Conservation (phyloP, 148 eudicot genomes). For the Heliosperma pusillum region DNA sequence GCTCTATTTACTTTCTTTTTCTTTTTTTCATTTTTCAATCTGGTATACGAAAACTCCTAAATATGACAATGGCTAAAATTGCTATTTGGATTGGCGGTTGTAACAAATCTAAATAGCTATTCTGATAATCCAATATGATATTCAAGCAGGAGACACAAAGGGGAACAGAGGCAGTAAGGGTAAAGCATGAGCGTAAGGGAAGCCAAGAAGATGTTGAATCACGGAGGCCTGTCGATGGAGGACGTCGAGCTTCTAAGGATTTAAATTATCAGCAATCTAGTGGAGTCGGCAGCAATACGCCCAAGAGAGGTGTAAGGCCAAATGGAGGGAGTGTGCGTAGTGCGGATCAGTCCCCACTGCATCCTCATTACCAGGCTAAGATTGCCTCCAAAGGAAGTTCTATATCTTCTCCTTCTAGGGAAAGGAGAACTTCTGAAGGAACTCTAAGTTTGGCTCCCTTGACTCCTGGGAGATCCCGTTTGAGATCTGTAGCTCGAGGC, state of each 20-base stretch:
- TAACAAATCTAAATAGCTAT: slow-evolving; percentile 29
- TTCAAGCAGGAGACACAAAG: slow-evolving; percentile 28
- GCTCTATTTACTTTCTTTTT: no score
- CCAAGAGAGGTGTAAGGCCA: slow-evolving; percentile 35
- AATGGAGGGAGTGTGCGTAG: slow-evolving; percentile 45
- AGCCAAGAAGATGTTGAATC: slow-evolving; percentile 43
- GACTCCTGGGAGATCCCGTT: slow-evolving; percentile 72
- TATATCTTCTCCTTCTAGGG: slow-evolving; percentile 61
- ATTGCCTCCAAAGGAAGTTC: slow-evolving; percentile 38
- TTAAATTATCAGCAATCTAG: slow-evolving; percentile 37
- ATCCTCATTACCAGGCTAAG: slow-evolving; percentile 51
- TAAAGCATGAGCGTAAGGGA: slow-evolving; percentile 31
- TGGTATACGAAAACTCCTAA: neutral
- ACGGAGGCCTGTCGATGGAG: slow-evolving; percentile 31
- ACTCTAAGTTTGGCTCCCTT: slow-evolving; percentile 54
- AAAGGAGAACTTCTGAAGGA: slow-evolving; percentile 54
- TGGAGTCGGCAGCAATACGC: slow-evolving; percentile 42
- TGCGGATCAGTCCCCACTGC: slow-evolving; percentile 57
- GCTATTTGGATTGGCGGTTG: neutral
- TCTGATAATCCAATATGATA: slow-evolving; percentile 16
- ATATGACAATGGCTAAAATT: neutral
- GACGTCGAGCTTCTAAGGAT: slow-evolving; percentile 30
- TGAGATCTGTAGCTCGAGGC: slow-evolving; percentile 62
- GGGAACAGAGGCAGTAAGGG: slow-evolving; percentile 26
- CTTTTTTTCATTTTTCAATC: neutral